These are phyloP conservation scores for Chrysoporthe cubensis DNA, from an alignment of 2,329 filamentous ascomycete genomes.

Conservation along the genomic window DNA sequence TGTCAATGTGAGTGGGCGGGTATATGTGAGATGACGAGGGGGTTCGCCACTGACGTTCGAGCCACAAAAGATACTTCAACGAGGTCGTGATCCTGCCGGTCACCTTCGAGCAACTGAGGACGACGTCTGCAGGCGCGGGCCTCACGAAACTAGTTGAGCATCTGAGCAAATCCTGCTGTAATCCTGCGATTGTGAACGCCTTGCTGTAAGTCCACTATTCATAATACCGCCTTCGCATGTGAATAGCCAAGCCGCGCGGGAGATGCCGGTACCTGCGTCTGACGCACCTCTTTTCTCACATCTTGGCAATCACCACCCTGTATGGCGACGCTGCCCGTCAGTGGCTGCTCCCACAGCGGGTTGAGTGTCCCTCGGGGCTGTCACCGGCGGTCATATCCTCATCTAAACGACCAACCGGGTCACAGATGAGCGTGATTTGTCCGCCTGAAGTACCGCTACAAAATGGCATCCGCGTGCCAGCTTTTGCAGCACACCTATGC, in stretches of 20 bases:
- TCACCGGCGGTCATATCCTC: background rate
- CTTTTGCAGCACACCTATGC: background rate
- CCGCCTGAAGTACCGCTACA: background rate
- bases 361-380: background rate
- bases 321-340: background rate
- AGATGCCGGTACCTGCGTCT: slow-evolving; percentile 4
- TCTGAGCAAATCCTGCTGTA: slow-evolving; percentile 64
- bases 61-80: slow-evolving; percentile 58
- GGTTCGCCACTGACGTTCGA: background rate
- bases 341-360: background rate
- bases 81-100: slow-evolving; percentile 66
- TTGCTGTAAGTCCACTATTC: slow-evolving; percentile 61
- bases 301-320: background rate
- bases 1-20: slow-evolving; percentile 62
- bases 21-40: too few relatives aligned
- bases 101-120: slow-evolving; percentile 75
- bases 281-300: background rate
- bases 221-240: background rate
- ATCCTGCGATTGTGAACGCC: slow-evolving; percentile 73
- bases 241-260: background rate
- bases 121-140: slow-evolving; percentile 64
- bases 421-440: background rate
- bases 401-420: background rate
- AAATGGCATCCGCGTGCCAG: background rate
- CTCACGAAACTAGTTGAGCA: slow-evolving; percentile 65